Evolutionary conservation across 129 eudicot genomes (phyloP).

Genomic region (Kitagawia praeruptora): DNA sequence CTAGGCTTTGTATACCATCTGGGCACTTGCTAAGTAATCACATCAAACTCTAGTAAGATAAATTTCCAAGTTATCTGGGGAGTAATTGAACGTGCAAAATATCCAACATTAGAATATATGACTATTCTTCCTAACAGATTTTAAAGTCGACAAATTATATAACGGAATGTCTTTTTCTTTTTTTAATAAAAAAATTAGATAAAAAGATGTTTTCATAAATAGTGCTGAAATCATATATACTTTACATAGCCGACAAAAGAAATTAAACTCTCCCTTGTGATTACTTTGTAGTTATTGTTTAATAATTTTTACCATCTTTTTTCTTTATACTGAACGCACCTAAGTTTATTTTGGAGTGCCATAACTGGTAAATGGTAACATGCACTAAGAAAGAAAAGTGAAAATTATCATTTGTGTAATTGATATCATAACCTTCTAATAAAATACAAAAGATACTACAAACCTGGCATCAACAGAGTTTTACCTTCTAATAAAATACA

Average conservation of each 20-base stretch:
- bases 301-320: not conserved
- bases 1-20: not conserved
- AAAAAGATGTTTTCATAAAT: too few relatives aligned
- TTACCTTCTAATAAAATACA: constrained; percentile 4
- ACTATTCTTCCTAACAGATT: not conserved
- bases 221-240: too few relatives aligned
- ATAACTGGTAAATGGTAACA: not conserved
- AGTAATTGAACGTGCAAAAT: not conserved
- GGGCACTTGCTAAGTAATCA: not conserved
- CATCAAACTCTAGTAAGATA: not conserved
- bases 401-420: not conserved
- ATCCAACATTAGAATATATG: not conserved
- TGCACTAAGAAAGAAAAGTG: not conserved
- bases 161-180: not conserved
- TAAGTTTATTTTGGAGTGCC: not conserved
- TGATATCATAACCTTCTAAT: not conserved
- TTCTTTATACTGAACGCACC: not conserved
- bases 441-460: not conserved
- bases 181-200: too few relatives aligned
- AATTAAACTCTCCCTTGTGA: too few relatives aligned
- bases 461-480: constrained; percentile 72
- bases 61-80: not conserved
- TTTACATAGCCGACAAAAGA: too few relatives aligned
- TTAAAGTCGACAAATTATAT: too few relatives aligned
- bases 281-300: too few relatives aligned